Percentiles rank a stretch among this genome's conserved stretches.
Evolutionary conservation across 176 grass and related monocot genomes (phyloP).

Genomic region (Ananas comosus): DNA sequence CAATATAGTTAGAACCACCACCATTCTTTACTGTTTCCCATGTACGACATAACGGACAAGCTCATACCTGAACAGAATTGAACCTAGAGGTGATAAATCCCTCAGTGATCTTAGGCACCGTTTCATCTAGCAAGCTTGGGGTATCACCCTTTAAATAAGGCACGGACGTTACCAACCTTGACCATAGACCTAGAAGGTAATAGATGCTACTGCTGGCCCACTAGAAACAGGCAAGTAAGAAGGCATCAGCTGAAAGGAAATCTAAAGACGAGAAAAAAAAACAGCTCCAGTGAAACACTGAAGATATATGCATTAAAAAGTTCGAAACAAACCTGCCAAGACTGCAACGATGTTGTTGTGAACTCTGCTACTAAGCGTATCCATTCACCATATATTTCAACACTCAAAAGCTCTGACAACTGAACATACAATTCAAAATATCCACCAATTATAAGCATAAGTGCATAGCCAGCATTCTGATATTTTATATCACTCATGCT

Average conservation of each 20-base stretch:
- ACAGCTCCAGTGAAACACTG: conserved; percentile 1
- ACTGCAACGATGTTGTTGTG: conserved; percentile 86
- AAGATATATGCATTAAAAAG: conserved; percentile 12
- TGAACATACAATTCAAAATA: conserved; percentile 28
- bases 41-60: conserved; percentile 18
- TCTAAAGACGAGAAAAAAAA: neutral
- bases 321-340: conserved; percentile 83
- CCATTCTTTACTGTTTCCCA: neutral
- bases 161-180: conserved; percentile 91
- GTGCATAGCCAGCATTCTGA: neutral
- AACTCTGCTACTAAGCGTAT: conserved; percentile 91
- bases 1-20: conserved; percentile 1
- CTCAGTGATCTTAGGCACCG: conserved; percentile 95
- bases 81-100: conserved; percentile 96
- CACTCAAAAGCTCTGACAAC: conserved; percentile 80
- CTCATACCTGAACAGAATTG: conserved; percentile 84
- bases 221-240: conserved; percentile 34
- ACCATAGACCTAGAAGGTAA: conserved; percentile 96
- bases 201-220: conserved; percentile 98
- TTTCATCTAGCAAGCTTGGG: conserved; percentile 93
- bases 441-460: conserved; percentile 1
- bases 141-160: conserved; percentile 97
- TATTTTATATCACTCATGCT: neutral
- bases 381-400: conserved; percentile 97
- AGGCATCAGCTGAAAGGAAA: conserved; percentile 15